Base-by-base conservation (phyloP, 2,329 filamentous ascomycete species). In the Colletotrichum sp. region DNA sequence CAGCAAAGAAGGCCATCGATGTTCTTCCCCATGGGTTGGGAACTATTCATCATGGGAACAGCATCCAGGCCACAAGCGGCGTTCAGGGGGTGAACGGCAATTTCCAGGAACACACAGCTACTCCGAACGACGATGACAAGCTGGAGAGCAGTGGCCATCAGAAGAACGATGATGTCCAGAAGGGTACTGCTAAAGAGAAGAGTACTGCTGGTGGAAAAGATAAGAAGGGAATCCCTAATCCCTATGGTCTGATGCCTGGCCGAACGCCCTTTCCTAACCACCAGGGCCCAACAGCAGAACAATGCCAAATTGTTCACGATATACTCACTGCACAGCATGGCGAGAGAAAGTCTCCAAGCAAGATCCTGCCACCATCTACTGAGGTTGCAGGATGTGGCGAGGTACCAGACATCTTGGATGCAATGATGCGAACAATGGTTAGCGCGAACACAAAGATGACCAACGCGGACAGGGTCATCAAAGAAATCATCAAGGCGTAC, bases 271-370 rank as follows among this genome's bases (percentile, higher is more conserved):
- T 93, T 77, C 94, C 94, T 0, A 87, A 93, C 72, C 93, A 91
- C 82, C 79, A 83, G 4, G 89, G 88, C 71, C 95, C 95, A 0
- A 95, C 93, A 0, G 79, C 87, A 0, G 90, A 92, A 66, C 91
- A 95, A 78, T 96, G 94, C 80, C 88, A 93, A 77, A 89, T 93
- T 79, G 93, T 96, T 6, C 90, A 92, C 71, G 85, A 87, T 1
- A 85, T 96, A 3, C 89, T 97, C 0, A 89, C 91, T 2, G 86
- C 87, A 14, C 82, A 91, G 1, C 94, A 97, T 79, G 94, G 94
- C 3, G 87, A 91, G 69, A 89, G 93, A 16, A 86, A 86, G 62
- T 88, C 90, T 2, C 95, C 95, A 0, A 86, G 90, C n/a, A 89
- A 87, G 2, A 91, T 96, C 10, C 93, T 94, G 1, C 86, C 90